A percentile compares a stretch with the other conserved stretches of the same genome.
These are phyloP conservation scores for Parastagonospora nodorum DNA, from an alignment of 2,329 filamentous ascomycete species.

Conservation along the genomic window DNA sequence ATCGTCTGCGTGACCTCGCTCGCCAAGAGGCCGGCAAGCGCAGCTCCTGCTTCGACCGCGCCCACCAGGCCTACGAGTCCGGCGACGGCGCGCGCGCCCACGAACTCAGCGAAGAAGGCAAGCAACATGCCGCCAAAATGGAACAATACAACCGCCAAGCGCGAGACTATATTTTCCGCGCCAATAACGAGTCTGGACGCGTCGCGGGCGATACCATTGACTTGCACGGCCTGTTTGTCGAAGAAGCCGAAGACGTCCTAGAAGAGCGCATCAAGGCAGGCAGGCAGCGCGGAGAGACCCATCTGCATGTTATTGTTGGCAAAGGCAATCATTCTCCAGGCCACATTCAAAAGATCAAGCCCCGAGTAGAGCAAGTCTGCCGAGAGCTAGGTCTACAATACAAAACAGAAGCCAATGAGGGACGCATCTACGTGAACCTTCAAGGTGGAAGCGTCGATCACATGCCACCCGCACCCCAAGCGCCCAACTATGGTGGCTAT, in stretches of 20 bases:
- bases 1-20: constrained; percentile 83
- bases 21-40: constrained; percentile 80
- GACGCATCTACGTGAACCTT: constrained; percentile 86
- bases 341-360: constrained; percentile 92
- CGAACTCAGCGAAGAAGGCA: constrained; percentile 81
- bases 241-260: constrained; percentile 91
- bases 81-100: constrained; percentile 88
- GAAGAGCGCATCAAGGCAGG: constrained; percentile 84
- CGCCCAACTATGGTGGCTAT: constrained; percentile 44
- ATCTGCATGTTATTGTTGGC: constrained; percentile 94
- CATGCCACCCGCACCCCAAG: constrained; percentile 48
- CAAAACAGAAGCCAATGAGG: constrained; percentile 84
- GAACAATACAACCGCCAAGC: constrained; percentile 90
- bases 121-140: constrained; percentile 81
- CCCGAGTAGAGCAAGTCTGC: constrained; percentile 88
- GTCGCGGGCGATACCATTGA: constrained; percentile 85
- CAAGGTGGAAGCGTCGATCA: constrained; percentile 65
- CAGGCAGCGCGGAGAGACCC: constrained; percentile 71
- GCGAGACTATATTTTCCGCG: constrained; percentile 91
- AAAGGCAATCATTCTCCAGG: constrained; percentile 86
- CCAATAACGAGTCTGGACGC: constrained; percentile 82
- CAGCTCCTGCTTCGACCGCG: constrained; percentile 71
- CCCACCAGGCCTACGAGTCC: constrained; percentile 75
- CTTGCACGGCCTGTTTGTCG: constrained; percentile 90
- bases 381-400: constrained; percentile 81